These are phyloP conservation scores for Hymenoscyphus scutula DNA, from an alignment of 2,329 filamentous ascomycete species.

Conservation along the genomic window DNA sequence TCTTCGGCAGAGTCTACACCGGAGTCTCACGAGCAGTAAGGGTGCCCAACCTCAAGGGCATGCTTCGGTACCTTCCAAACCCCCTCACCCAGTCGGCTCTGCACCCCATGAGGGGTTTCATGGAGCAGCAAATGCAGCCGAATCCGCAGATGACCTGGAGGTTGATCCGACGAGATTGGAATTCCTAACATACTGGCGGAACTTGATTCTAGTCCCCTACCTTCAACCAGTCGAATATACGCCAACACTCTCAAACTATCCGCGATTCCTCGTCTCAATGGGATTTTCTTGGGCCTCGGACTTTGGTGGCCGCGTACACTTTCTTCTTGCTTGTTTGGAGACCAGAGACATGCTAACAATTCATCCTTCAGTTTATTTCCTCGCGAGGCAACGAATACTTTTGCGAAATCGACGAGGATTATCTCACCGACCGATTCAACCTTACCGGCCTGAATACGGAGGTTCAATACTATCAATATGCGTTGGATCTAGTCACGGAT, in stretches of 20 bases:
- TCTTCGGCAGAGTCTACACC: conserved; percentile 4
- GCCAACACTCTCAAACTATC: background rate
- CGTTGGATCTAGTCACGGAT: conserved; percentile 93
- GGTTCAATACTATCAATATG: conserved; percentile 98
- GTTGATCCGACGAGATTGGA: background rate
- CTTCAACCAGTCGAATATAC: background rate
- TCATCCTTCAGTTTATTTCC: conserved; percentile 79
- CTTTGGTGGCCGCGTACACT: background rate
- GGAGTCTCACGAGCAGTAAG: background rate
- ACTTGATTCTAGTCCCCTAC: background rate
- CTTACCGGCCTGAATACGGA: conserved; percentile 95
- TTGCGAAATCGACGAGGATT: conserved; percentile 99
- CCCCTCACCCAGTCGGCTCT: conserved; percentile 5
- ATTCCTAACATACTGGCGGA: background rate
- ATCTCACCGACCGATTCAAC: conserved; percentile 97
- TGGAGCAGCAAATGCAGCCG: background rate
- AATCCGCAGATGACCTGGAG: background rate
- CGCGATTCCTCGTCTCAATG: background rate
- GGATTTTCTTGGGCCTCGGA: conserved; percentile 1
- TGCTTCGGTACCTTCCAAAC: background rate
- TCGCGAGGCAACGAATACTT: conserved; percentile 98
- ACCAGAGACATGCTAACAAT: conserved; percentile 25
- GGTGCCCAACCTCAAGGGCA: background rate
- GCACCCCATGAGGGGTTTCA: background rate
- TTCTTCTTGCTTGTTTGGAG: background rate